Base-by-base conservation (phyloP, 108 stramenopile genomes). In the Discostella pseudostelligera region DNA sequence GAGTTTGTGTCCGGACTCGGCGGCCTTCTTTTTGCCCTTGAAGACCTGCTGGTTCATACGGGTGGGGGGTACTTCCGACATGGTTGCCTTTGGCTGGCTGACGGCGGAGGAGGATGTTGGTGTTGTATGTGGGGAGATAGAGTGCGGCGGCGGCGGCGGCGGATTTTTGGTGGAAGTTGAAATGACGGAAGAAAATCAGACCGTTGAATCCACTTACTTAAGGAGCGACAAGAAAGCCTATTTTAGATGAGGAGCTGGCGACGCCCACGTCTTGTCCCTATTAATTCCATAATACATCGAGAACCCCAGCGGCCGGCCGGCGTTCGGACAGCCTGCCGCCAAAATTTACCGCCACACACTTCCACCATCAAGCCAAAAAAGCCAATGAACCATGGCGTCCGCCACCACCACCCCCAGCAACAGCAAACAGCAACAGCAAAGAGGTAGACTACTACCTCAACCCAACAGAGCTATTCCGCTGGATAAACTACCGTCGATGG, bases 41-140 rank as follows among this genome's bases (percentile, higher is more conserved):
- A 87, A 98, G 81, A 88, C 81, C 72, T 94, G 92, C 62, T 97
- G 88, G 76, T 94, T 95, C 97, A 98, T 98, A 66, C 97, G 96
- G 55, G 97, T 98, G 50, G 97, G 97, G 26, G 97, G 96, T 44
- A 98, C 97, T 85, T 95, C 85, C 61, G 85, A 74, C 86, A 88
- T 87, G 68, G 62, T 72, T 65, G 59, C 56, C 32, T 61, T 24
- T 17, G 25, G 35, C 39, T 62, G 26, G 24, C 53, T 28, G 20
- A 26, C 24, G 9, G 7, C 24, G 59, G 8, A 25, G 25, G 36
- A 59, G 45, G 28, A 46, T 19, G 45, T 8, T n/a, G 8, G 9
- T 21, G 42, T 21, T n/a, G n/a, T n/a, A n/a, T n/a, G n/a, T n/a
- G n/a, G 40, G 10, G 32, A 28, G 47, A 19, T n/a, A n/a, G n/a